phyloP scores from a whole-genome alignment of 2,329 filamentous ascomycete species.

The Hysterium pulicare region DNA sequence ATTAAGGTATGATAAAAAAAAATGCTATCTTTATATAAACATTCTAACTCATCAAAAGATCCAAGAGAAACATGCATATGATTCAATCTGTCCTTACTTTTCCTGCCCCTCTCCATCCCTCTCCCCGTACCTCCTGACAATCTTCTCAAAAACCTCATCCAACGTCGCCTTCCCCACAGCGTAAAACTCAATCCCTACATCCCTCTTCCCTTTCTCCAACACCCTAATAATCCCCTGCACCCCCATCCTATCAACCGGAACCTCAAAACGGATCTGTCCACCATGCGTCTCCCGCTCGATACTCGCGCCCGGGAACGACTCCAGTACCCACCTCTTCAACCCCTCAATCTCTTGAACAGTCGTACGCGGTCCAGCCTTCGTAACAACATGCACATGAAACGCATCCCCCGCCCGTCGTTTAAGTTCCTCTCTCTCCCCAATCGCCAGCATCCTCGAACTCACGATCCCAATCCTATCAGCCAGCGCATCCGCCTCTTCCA shows the following conservation, averaged over 20 bases:
- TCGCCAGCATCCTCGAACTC: constrained; percentile 74
- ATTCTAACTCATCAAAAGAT: no score
- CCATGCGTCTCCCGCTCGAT: constrained; percentile 38
- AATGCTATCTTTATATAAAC: no score
- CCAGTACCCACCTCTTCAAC: constrained; percentile 62
- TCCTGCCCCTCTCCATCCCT: no score
- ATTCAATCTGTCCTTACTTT: no score
- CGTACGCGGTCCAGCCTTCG: constrained; percentile 68
- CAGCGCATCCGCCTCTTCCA: constrained; percentile 89
- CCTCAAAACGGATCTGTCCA: constrained; percentile 17
- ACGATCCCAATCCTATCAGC: constrained; percentile 79
- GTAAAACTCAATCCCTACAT: constrained; percentile 74
- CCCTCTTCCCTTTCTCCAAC: constrained; percentile 66
- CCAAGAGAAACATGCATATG: no score
- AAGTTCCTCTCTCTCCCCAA: constrained; percentile 48
- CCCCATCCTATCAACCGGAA: constrained; percentile 8
- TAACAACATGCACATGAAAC: constrained; percentile 76
- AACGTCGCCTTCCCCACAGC: constrained; percentile 78
- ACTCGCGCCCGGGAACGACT: constrained; percentile 58
- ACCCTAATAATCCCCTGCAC: constrained; percentile 60
- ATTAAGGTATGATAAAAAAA: no score
- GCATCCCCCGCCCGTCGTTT: constrained; percentile 69
- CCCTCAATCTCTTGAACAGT: constrained; percentile 60
- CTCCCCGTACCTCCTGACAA: constrained; percentile 56
- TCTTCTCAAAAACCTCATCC: constrained; percentile 82